Base-by-base conservation (phyloP, 2,329 filamentous ascomycete species). In the Alternaria burnsii region DNA sequence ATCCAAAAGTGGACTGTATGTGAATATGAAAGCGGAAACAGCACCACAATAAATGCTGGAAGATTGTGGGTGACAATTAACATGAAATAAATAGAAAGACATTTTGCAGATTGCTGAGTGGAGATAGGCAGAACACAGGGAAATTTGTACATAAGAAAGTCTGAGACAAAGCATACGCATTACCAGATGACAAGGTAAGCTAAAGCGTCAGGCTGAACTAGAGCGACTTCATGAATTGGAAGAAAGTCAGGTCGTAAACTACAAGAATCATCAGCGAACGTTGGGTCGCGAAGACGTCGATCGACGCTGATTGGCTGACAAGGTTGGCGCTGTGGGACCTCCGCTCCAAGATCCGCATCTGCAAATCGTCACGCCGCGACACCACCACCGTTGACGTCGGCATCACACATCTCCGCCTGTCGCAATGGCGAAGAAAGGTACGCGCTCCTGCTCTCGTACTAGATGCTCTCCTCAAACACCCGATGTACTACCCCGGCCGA, bases 341-440 rank as follows among this genome's bases (percentile, higher is more conserved):
- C 70, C 65, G 69, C 54, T 50, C 24, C 54, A 54, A 65, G 41
- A 59, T 40, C 62, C 53, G 56, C 52, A 66, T 58, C 57, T 58
- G 61, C 59, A 68, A 65, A 74, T 69, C 67, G 59, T 69, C 69
- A 63, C 44, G 46, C 32, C 43, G 46, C 53, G 20, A 55, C 54
- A 54, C 47, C 53, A 60, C 61, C 58, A 65, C 52, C 47, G 44
- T 56, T 57, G 61, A 59, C 65, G 58, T 59, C 63, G 62, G 55
- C 59, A 63, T 40, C 56, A 54, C 58, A 28, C 32, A 51, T 47
- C 52, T 47, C 40, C 40, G 46, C 51, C 52, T 60, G 54, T 65
- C 67, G 67, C 69, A 47, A 77, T 77, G 75, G 75, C 75, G 43
- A 77, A 77, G 56, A 77, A 77, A 76, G 72, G 75, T 76, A 70